Evolutionary conservation across 163 green algal species (phyloP), one percentile per base, ranked within the genome.

Genomic region (Volvox carteri): DNA sequence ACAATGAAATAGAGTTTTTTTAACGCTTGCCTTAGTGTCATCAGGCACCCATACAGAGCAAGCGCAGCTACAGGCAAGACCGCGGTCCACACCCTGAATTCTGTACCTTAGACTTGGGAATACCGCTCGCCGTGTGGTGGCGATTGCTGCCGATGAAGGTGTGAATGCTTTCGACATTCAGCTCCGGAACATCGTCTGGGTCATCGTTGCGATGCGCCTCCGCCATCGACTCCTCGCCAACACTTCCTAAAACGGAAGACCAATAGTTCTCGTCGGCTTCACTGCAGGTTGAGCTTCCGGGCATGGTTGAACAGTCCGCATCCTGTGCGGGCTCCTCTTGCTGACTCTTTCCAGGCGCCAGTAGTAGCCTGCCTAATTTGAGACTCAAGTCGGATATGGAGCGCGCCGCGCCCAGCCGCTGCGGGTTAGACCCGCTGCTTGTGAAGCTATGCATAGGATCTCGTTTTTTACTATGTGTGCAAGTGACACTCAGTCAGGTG

Each of bases 81-180:
- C n/a, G n/a, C n/a, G n/a, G n/a, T n/a, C n/a, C n/a, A n/a, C n/a
- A n/a, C n/a, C 28, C 54, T 23, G 8, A 73, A 41, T 28, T 11
- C 62, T 41, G 35, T 73, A 81, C 73, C 73, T 81, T 81, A 8
- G 44, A 28, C 41, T 81, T 81, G 12, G 73, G 73, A 62, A 81
- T 33, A 8, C 73, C 73, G 73, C 73, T 65, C 9, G 73, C 44
- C 46, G 73, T 81, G n/a, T 65, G 46, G 25, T 81, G 44, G 12
- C 46, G 44, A 46, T 28, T 16, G 46, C 73, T 81, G 0, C 73
- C 73, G 25, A 81, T 81, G 42, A 81, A 81, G 21, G 23, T 65
- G 11, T 81, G 73, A 25, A 81, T 41, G 44, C 73, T 81, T 23
- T 62, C 73, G 9, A 81, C 46, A 25, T 81, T 62, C 0, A 81